phyloP scores from a whole-genome alignment of 1,139 yeast genomes.

The Trichomonascaceae sp. region DNA sequence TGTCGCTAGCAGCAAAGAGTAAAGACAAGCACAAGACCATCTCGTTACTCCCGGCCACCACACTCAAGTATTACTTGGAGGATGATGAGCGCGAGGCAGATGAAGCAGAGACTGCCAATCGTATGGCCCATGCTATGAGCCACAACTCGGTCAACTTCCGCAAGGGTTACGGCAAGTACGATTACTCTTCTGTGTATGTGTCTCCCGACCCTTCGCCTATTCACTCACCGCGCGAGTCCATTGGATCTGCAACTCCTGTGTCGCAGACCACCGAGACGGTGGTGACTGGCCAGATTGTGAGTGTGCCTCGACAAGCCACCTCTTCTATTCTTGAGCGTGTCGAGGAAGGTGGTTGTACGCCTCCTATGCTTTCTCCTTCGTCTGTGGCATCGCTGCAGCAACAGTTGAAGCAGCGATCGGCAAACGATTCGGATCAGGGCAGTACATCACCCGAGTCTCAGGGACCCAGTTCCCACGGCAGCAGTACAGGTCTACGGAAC shows the following conservation, averaged over 20 bases:
- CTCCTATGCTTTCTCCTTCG: too few species aligned
- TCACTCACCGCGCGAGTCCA: slow-evolving; percentile 11
- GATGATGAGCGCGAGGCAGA: slow-evolving; percentile 52
- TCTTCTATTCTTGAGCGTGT: slow-evolving; percentile 1
- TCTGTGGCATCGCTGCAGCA: too few species aligned
- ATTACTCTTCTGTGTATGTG: slow-evolving; percentile 67
- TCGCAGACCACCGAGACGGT: slow-evolving; percentile 11
- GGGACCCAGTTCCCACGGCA: too few species aligned
- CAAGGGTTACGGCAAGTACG: slow-evolving; percentile 58
- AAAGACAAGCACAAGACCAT: slow-evolving; percentile 32
- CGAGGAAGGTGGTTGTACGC: too few species aligned
- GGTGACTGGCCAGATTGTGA: slow-evolving; percentile 14
- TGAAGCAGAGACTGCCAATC: slow-evolving; percentile 26
- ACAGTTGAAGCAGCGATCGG: too few species aligned
- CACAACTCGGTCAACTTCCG: slow-evolving; percentile 65
- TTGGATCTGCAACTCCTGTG: slow-evolving; percentile 1
- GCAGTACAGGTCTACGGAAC: too few species aligned
- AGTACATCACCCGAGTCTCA: too few species aligned
- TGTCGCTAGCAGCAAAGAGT: slow-evolving; percentile 19
- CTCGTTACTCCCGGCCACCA: slow-evolving; percentile 68
- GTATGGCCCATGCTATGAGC: slow-evolving; percentile 39
- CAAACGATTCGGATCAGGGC: too few species aligned
- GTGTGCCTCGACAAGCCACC: slow-evolving; percentile 7
- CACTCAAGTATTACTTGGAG: slow-evolving; percentile 65
- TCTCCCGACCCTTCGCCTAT: slow-evolving; percentile 17